A percentile compares a stretch with the other conserved stretches of the same genome.
Conservation (phyloP, 371 early-diverging fungal genomes). For the Actinomortierella ambigua region DNA sequence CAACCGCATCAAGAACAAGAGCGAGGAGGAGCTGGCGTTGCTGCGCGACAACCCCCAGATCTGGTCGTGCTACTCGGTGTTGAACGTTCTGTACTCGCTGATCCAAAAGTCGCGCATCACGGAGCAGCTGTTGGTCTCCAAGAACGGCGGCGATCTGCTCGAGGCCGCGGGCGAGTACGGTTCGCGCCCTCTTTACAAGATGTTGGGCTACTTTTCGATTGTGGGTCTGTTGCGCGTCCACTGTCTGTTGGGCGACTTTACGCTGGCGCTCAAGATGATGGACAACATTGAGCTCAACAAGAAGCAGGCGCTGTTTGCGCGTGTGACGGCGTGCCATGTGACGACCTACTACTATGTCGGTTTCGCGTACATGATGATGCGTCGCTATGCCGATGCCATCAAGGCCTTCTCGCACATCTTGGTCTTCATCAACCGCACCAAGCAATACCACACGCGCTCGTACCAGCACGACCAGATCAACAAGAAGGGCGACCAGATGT, state of each 20-base stretch:
- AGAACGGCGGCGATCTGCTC: slow-evolving; percentile 89
- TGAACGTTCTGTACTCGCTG: slow-evolving; percentile 93
- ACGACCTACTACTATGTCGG: slow-evolving; percentile 96
- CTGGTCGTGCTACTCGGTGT: slow-evolving; percentile 94
- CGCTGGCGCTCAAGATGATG: slow-evolving; percentile 92
- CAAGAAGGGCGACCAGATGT: slow-evolving; percentile 94
- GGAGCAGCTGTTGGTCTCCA: slow-evolving; percentile 86
- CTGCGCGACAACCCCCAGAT: slow-evolving; percentile 86
- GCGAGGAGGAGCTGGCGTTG: slow-evolving; percentile 79
- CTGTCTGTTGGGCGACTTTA: slow-evolving; percentile 93
- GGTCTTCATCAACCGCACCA: slow-evolving; percentile 87
- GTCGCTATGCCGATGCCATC: slow-evolving; percentile 95
- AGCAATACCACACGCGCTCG: slow-evolving; percentile 91
- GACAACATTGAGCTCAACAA: slow-evolving; percentile 93
- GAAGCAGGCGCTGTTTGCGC: slow-evolving; percentile 87
- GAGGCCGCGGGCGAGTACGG: slow-evolving; percentile 84
- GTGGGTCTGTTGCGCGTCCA: slow-evolving; percentile 93
- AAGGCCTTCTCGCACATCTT: slow-evolving; percentile 90
- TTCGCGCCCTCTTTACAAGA: slow-evolving; percentile 84
- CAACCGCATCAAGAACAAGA: slow-evolving; percentile 81
- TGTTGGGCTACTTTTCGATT: slow-evolving; percentile 96
- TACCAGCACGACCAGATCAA: slow-evolving; percentile 93
- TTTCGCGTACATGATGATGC: slow-evolving; percentile 97
- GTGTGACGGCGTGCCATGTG: slow-evolving; percentile 95
- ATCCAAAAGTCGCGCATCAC: slow-evolving; percentile 93